Base-by-base conservation (phyloP, 108 stramenopile genomes). In the Schizochytrium sp. region DNA sequence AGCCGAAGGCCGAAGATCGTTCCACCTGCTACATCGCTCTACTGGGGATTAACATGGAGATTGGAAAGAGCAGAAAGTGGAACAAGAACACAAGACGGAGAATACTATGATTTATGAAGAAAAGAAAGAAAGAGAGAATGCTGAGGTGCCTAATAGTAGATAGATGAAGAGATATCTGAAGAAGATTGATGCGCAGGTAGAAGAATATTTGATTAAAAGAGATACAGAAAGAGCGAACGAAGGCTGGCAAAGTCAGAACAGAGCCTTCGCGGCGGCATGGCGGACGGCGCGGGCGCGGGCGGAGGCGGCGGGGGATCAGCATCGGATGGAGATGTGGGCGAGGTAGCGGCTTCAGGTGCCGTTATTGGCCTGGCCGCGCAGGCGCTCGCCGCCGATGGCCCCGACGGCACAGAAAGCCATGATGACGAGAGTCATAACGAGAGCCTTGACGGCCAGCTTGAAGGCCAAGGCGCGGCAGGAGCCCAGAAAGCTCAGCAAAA, bases 201-300 rank as follows among this genome's bases (percentile, higher is more conserved):
- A 72, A 72, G 69, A 72, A 72, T 12, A n/a, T 42, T 12, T 42
- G n/a, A n/a, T 42, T 42, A 42, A 72, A 72, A n/a, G n/a, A 72
- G 19, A 72, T 10, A n/a, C 38, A 72, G 69, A 72, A 72, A n/a
- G n/a, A 72, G 19, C 38, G n/a, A n/a, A 72, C 38, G 69, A 72
- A 72, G 19, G n/a, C 38, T 12, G 1, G n/a, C 10, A 72, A 72
- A 42, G 44, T 28, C 28, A 28, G 28, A 28, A 28, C 28, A n/a
- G 17, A n/a, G 58, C 58, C 17, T 15, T 19, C 15, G 58, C 58
- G 0, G 15, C 58, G 19, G 19, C 58, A 59, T 15, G 17, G 58
- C 17, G 17, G 58, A 19, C 58, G 58, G 58, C 58, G 58, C 17
- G 17, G 59, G 59, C 59, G 59, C 19, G 19, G 59, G 28, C 19